Evolutionary conservation across 2,329 filamentous ascomycete genomes (phyloP), one percentile per base, ranked within the genome.

Genomic region (Verticillium dahliae): DNA sequence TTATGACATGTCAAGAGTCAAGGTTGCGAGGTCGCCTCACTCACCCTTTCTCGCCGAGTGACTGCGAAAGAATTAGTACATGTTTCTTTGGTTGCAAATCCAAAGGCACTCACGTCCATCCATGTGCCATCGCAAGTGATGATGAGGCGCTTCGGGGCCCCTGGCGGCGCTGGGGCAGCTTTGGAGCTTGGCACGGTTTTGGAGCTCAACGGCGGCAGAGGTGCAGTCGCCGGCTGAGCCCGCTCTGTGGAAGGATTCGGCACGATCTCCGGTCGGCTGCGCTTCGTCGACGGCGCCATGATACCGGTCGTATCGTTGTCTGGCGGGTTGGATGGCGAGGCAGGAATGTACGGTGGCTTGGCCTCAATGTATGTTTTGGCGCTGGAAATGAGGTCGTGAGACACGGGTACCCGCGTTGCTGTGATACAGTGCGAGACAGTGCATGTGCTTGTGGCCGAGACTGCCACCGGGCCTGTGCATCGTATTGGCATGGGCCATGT

Each of bases 121-220:
- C 72, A 75, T 7, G 73, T 74, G 15, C 73, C 74, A 60, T 76
- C 74, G 38, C 73, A 75, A 62, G 74, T 76, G 54, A 74, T 67
- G 41, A 75, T 62, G 15, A 72, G 57, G 4, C 69, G 65, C 50
- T 71, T 71, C 13, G 58, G 58, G 13, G 58, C 34, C 10, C 41
- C 58, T 13, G 31, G 31, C 7, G 45, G 58, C 11, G 34, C 41
- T 18, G 45, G 45, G n/a, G 45, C 15, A 9, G n/a, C 45, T n/a
- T 50, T 50, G 45, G 45, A 50, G 45, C 6, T 50, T 27, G 27
- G 27, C 27, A 27, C 27, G 27, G 27, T 27, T 27, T 27, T 27
- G 27, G 27, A 27, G 27, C 27, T 27, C 27, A 27, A 27, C n/a
- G 9, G 45, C 18, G n/a, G 45, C 18, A 13, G n/a, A 22, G 45